Conservation (phyloP, 2,329 filamentous ascomycete species). For the Colletotrichum coccodes region DNA sequence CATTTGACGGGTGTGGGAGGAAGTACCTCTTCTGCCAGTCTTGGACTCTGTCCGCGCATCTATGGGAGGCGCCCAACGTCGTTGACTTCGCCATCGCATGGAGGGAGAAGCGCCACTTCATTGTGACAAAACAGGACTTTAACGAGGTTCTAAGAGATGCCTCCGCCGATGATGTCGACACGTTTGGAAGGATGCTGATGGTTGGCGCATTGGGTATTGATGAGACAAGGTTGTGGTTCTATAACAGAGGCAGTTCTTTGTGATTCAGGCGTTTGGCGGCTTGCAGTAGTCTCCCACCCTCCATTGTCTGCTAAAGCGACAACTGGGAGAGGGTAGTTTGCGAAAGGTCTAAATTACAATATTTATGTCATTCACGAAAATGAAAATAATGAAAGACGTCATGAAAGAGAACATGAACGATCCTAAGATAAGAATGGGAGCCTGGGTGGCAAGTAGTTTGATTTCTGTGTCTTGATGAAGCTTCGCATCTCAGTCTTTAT, state of each 20-base stretch:
- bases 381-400: neutral
- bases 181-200: slow-evolving; percentile 51
- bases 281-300: neutral
- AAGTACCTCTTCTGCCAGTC: slow-evolving; percentile 44
- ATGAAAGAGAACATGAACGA: neutral
- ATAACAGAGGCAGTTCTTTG: slow-evolving; percentile 3
- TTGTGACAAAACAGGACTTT: slow-evolving; percentile 44
- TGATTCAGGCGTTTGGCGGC: neutral
- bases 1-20: slow-evolving; percentile 39
- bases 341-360: no score
- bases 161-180: slow-evolving; percentile 53
- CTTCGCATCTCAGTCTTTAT: neutral
- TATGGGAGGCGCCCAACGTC: slow-evolving; percentile 49
- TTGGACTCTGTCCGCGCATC: slow-evolving; percentile 50
- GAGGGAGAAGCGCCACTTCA: slow-evolving; percentile 46
- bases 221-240: slow-evolving; percentile 47
- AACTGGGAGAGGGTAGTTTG: neutral
- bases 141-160: slow-evolving; percentile 43
- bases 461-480: neutral
- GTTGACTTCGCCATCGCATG: slow-evolving; percentile 51
- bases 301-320: no score
- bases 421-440: neutral
- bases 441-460: neutral
- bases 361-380: no score
- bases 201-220: slow-evolving; percentile 43